Percentiles rank a stretch among this genome's conserved stretches.
Conservation (phyloP, 2,329 filamentous ascomycete genomes). For the Talaromyces sp. region DNA sequence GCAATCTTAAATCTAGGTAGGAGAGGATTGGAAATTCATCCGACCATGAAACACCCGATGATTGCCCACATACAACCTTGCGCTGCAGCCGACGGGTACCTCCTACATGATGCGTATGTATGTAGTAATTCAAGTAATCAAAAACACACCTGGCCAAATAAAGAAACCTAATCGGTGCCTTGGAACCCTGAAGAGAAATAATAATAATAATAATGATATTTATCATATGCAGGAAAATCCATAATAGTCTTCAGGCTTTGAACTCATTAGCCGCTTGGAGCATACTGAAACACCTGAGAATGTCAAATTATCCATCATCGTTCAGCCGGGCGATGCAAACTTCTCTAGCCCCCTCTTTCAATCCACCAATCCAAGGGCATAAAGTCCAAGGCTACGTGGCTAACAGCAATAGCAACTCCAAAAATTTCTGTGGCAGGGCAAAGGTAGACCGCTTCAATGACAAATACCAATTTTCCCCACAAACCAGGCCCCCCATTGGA, state of each 20-base stretch:
- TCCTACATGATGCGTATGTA: no score
- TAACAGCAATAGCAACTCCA: background rate
- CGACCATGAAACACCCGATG: background rate
- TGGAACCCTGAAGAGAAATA: no score
- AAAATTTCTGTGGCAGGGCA: background rate
- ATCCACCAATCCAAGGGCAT: background rate
- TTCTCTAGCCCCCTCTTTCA: background rate
- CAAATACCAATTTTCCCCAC: conserved; percentile 11
- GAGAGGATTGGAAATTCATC: background rate
- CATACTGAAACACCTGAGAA: background rate
- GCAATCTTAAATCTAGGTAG: background rate
- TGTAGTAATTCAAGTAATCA: no score
- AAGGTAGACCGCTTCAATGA: conserved; percentile 10
- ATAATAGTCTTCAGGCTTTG: background rate
- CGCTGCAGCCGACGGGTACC: no score
- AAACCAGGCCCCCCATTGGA: conserved; percentile 1
- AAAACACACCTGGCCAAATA: no score
- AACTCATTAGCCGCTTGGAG: background rate
- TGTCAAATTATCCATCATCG: background rate
- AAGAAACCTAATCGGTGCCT: no score
- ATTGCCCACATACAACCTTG: background rate
- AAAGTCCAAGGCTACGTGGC: conserved; percentile 5
- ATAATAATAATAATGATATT: no score
- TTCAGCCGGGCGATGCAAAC: conserved; percentile 4
- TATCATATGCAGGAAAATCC: no score